Conservation (phyloP, 2,329 filamentous ascomycete species). For the Trichoderma sp. region DNA sequence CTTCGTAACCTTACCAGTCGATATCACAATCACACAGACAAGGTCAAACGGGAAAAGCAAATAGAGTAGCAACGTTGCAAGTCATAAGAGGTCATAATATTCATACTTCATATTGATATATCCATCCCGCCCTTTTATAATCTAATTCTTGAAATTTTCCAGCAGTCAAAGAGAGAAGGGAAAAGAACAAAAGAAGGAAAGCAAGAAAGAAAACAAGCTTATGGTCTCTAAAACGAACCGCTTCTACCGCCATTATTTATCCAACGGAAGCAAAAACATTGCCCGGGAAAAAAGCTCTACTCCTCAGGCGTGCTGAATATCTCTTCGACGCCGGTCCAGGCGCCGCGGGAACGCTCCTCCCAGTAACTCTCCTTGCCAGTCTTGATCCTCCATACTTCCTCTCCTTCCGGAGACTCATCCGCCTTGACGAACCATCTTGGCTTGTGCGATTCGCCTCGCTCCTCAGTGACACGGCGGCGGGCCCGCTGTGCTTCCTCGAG, state of each 20-base stretch:
- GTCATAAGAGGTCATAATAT: conserved; percentile 6
- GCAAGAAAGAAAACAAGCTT: not conserved
- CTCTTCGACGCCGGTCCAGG: conserved; percentile 62
- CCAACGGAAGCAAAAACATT: conserved; percentile 21
- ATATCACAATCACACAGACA: not conserved
- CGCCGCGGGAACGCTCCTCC: conserved; percentile 74
- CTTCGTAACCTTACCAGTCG: not conserved
- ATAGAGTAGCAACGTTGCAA: not conserved
- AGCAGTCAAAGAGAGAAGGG: not conserved
- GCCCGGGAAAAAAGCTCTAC: conserved; percentile 28
- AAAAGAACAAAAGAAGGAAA: not conserved
- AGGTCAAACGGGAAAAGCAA: not conserved
- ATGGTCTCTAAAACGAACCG: not conserved
- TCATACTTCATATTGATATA: conserved; percentile 5
- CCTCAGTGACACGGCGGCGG: conserved; percentile 74
- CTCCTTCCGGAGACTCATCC: conserved; percentile 57
- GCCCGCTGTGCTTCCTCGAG: conserved; percentile 84
- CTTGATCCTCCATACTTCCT: conserved; percentile 76
- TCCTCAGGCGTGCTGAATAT: conserved; percentile 46
- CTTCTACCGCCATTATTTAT: conserved; percentile 10
- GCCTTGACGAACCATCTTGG: conserved; percentile 85
- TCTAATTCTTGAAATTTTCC: not conserved
- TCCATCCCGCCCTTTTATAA: not conserved
- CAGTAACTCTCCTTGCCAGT: conserved; percentile 87
- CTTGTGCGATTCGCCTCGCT: conserved; percentile 67